A percentile compares a stretch with the other conserved stretches of the same genome.
Evolutionary conservation across 2,329 filamentous ascomycete genomes (phyloP).

Genomic region (Scedosporium minutisporum): DNA sequence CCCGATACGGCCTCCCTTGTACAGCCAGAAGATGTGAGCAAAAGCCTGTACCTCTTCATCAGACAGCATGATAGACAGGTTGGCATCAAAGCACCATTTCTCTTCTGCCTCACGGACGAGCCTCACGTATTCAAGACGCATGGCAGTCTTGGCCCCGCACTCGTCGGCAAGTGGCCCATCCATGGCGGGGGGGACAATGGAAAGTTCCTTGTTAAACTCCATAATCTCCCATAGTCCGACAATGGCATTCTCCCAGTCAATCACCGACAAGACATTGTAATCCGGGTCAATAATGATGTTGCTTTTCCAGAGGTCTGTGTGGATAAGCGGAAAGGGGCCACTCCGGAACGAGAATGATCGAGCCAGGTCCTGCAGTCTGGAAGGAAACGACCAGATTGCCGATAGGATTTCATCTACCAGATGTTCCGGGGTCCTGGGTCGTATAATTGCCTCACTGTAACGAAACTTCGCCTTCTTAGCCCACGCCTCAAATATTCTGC

Average conservation of each 20-base stretch:
- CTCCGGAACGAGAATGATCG: neutral
- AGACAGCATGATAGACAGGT: neutral
- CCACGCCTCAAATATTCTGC: slow-evolving; percentile 14
- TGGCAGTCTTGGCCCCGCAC: neutral
- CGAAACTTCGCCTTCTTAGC: slow-evolving; percentile 11
- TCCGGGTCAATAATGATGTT: neutral
- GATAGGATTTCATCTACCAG: neutral
- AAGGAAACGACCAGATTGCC: neutral
- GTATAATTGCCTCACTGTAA: slow-evolving; percentile 2
- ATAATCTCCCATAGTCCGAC: neutral
- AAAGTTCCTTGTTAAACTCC: neutral
- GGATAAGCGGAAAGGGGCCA: neutral
- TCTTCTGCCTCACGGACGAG: neutral
- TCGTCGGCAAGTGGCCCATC: neutral
- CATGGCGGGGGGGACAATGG: neutral
- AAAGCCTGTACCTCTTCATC: neutral
- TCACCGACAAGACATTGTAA: neutral
- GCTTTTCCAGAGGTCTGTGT: neutral
- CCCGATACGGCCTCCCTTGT: neutral
- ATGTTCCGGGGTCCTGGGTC: neutral
- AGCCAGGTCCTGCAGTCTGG: neutral
- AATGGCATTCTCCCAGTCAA: neutral
- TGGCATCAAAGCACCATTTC: neutral
- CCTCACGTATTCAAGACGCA: neutral
- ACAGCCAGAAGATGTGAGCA: neutral